These are phyloP conservation scores for Stylonectria norvegica DNA, from an alignment of 2,329 filamentous ascomycete genomes.

Conservation along the genomic window DNA sequence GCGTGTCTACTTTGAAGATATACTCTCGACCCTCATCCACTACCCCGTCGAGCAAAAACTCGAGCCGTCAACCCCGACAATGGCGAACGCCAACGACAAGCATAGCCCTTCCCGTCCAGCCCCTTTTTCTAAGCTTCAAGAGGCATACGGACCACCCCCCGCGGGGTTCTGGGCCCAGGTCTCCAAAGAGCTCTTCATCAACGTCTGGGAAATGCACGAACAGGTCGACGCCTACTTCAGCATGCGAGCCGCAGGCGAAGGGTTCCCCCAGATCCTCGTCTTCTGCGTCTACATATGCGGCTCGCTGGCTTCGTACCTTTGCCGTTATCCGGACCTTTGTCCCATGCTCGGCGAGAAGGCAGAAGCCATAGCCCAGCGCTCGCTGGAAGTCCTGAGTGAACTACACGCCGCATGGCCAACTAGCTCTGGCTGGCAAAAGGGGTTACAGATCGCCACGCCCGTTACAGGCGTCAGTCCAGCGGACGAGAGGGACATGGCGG, in stretches of 20 bases:
- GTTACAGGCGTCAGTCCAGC: slow-evolving; percentile 7
- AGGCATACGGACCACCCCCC: slow-evolving; percentile 14
- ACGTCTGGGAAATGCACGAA: slow-evolving; percentile 34
- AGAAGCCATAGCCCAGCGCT: slow-evolving; percentile 24
- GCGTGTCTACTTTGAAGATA: slow-evolving; percentile 33
- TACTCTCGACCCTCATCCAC: slow-evolving; percentile 16
- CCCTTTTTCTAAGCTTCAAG: slow-evolving; percentile 3
- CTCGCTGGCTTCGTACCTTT: slow-evolving; percentile 33
- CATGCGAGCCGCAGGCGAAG: slow-evolving; percentile 27
- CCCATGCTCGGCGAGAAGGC: slow-evolving; percentile 21
- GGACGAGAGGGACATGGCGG: not conserved
- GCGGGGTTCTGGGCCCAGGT: slow-evolving; percentile 27
- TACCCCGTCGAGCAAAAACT: slow-evolving; percentile 4
- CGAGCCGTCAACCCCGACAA: slow-evolving; percentile 11
- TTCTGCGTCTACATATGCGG: slow-evolving; percentile 41
- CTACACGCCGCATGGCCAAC: slow-evolving; percentile 27
- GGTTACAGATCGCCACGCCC: slow-evolving; percentile 18
- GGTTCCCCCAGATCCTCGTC: slow-evolving; percentile 35
- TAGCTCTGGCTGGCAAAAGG: slow-evolving; percentile 19
- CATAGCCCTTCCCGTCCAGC: slow-evolving; percentile 1
- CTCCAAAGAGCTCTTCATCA: slow-evolving; percentile 33
- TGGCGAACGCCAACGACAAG: slow-evolving; percentile 16
- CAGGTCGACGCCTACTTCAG: slow-evolving; percentile 34
- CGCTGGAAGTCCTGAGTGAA: slow-evolving; percentile 22
- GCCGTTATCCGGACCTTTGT: slow-evolving; percentile 29